These are phyloP conservation scores for Exophiala spinifera DNA, from an alignment of 2,329 filamentous ascomycete species.

Conservation along the genomic window DNA sequence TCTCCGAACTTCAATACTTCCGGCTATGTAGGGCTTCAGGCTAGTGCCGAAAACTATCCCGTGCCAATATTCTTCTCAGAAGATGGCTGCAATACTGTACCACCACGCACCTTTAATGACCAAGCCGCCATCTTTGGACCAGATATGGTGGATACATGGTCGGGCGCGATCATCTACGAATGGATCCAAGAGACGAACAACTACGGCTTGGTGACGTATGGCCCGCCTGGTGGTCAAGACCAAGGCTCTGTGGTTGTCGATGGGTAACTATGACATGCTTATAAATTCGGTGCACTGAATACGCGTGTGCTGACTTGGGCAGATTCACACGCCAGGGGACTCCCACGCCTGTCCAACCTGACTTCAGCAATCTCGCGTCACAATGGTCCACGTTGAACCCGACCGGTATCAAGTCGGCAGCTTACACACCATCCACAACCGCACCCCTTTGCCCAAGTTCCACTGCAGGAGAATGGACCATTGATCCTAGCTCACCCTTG, in stretches of 20 bases:
- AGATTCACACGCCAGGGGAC: constrained; percentile 68
- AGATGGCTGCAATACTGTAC: constrained; percentile 69
- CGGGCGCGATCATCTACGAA: constrained; percentile 81
- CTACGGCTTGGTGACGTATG: constrained; percentile 79
- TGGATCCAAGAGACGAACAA: constrained; percentile 84
- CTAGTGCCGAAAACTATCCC: constrained; percentile 65
- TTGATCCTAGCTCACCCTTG: constrained; percentile 66
- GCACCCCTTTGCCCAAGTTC: constrained; percentile 68
- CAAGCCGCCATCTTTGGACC: constrained; percentile 73
- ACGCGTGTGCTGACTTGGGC: constrained; percentile 12
- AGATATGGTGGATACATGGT: constrained; percentile 68
- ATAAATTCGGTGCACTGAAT: not conserved
- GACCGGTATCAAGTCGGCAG: constrained; percentile 62
- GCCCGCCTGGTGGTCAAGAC: constrained; percentile 51
- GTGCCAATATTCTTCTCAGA: constrained; percentile 91
- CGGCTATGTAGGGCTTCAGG: constrained; percentile 67
- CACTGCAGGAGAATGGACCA: constrained; percentile 67
- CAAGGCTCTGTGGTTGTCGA: constrained; percentile 54
- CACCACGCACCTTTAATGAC: constrained; percentile 51
- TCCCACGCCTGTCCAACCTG: constrained; percentile 69
- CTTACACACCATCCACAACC: constrained; percentile 63
- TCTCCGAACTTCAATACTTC: constrained; percentile 55
- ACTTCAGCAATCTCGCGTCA: constrained; percentile 72
- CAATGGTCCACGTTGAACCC: constrained; percentile 74
- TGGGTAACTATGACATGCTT: constrained; percentile 43